phyloP scores from a whole-genome alignment of 2,329 filamentous ascomycete genomes.

The Fusarium virguliforme region DNA sequence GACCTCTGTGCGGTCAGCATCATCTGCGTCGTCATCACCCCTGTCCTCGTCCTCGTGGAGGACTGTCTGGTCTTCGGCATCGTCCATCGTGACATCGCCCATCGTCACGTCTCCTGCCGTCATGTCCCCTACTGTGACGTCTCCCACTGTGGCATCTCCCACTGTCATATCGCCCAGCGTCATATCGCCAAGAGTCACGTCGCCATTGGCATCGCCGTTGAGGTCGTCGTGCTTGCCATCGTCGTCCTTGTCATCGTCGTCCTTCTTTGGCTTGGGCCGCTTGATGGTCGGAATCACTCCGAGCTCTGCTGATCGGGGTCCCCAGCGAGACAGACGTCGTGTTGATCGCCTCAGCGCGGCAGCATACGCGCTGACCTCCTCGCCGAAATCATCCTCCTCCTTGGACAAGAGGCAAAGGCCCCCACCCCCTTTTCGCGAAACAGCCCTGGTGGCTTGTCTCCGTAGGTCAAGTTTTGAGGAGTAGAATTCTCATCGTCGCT shows the following conservation, averaged over 20 bases:
- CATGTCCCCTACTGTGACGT: constrained; percentile 54
- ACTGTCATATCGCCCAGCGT: constrained; percentile 57
- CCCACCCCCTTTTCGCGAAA: constrained; percentile 73
- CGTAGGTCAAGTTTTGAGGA: constrained; percentile 53
- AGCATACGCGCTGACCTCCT: constrained; percentile 78
- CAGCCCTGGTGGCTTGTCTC: constrained; percentile 52
- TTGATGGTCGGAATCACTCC: constrained; percentile 67
- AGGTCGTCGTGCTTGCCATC: constrained; percentile 51
- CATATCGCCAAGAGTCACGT: constrained; percentile 50
- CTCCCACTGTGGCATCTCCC: constrained; percentile 66
- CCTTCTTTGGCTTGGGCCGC: constrained; percentile 54
- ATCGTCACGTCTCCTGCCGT: constrained; percentile 48
- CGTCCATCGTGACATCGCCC: constrained; percentile 65
- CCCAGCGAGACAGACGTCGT: constrained; percentile 80
- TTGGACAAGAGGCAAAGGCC: constrained; percentile 73
- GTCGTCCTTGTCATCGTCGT: constrained; percentile 48
- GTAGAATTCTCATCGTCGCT: constrained; percentile 72
- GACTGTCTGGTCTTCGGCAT: constrained; percentile 65
- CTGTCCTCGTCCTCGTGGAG: constrained; percentile 61
- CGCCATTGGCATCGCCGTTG: constrained; percentile 49
- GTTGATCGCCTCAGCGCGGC: constrained; percentile 75
- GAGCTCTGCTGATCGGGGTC: constrained; percentile 61
- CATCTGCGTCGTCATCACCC: constrained; percentile 65
- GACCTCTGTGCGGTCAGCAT: constrained; percentile 58
- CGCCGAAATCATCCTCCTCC: constrained; percentile 83